Evolutionary conservation across 305 asterid species (phyloP).

Genomic region (Plantago coronopus): DNA sequence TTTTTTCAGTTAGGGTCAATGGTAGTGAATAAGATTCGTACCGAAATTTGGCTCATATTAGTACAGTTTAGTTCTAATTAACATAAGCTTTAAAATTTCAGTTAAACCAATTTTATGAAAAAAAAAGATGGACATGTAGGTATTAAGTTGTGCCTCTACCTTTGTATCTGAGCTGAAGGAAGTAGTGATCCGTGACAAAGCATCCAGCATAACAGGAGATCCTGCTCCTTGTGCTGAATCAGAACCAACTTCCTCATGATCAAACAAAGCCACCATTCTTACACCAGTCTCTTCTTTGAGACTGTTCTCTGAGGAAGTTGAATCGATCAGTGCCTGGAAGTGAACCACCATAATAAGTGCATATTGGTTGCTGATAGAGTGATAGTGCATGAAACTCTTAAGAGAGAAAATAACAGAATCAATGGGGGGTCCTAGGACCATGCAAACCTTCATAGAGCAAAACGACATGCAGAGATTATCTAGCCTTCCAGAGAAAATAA

Average conservation of each 20-base stretch:
- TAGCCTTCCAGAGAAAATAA: conserved; percentile 85
- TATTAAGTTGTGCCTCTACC: conserved; percentile 37
- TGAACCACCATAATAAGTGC: conserved; percentile 13
- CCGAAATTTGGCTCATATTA: too few species aligned
- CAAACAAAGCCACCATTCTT: conserved; percentile 89
- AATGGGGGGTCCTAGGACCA: not conserved
- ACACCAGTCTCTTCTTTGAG: conserved; percentile 80
- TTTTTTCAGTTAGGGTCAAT: too few species aligned
- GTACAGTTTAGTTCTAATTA: too few species aligned
- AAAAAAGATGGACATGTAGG: not conserved
- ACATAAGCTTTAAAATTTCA: too few species aligned
- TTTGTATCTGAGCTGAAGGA: conserved; percentile 69
- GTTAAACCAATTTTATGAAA: not conserved
- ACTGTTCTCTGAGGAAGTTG: conserved; percentile 64
- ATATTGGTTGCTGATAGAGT: not conserved
- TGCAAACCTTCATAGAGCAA: conserved; percentile 80
- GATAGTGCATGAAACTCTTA: not conserved
- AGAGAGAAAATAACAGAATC: not conserved
- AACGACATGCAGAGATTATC: conserved; percentile 96
- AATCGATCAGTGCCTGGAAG: conserved; percentile 82
- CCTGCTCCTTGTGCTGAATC: conserved; percentile 98
- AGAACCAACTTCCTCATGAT: conserved; percentile 97
- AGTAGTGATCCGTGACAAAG: conserved; percentile 78
- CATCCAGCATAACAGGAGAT: conserved; percentile 82
- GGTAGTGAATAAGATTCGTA: too few species aligned